phyloP scores from a whole-genome alignment of 202 grass and related monocot species.

The Brachypodium distachyon region DNA sequence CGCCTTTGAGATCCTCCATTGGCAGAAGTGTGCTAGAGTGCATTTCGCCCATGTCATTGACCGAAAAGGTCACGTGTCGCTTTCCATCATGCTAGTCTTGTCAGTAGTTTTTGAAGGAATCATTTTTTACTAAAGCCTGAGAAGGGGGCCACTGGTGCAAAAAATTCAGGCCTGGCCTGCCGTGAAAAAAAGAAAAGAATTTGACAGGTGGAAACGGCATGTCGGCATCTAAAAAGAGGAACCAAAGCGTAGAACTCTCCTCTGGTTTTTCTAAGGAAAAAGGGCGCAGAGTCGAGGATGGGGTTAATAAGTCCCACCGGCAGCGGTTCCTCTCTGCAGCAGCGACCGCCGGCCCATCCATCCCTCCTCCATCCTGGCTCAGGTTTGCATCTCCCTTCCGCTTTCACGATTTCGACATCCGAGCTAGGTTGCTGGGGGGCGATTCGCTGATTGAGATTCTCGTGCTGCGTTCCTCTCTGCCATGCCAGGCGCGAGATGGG shows the following conservation, averaged over 20 bases:
- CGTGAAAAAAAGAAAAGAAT: too few relatives aligned
- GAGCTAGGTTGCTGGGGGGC: not conserved
- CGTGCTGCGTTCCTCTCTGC: not conserved
- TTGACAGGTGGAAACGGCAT: not conserved
- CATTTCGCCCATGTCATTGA: too few relatives aligned
- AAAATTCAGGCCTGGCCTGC: too few relatives aligned
- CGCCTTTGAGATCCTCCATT: too few relatives aligned
- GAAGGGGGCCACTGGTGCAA: too few relatives aligned
- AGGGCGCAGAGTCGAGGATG: not conserved
- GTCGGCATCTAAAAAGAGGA: not conserved
- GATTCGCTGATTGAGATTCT: too few relatives aligned
- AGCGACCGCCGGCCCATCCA: not conserved
- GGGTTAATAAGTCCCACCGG: not conserved
- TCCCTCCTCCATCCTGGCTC: not conserved
- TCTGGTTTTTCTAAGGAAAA: not conserved
- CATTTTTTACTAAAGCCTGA: too few relatives aligned
- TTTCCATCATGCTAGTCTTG: too few relatives aligned
- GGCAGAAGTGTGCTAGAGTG: too few relatives aligned
- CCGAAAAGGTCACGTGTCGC: too few relatives aligned
- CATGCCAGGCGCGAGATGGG: not conserved
- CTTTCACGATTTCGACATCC: not conserved
- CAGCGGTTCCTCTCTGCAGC: not conserved
- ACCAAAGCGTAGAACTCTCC: not conserved
- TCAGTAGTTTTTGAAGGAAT: too few relatives aligned
- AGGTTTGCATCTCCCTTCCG: not conserved